phyloP scores from a whole-genome alignment of 2,329 filamentous ascomycete genomes.

The Byssochlamys sp. region DNA sequence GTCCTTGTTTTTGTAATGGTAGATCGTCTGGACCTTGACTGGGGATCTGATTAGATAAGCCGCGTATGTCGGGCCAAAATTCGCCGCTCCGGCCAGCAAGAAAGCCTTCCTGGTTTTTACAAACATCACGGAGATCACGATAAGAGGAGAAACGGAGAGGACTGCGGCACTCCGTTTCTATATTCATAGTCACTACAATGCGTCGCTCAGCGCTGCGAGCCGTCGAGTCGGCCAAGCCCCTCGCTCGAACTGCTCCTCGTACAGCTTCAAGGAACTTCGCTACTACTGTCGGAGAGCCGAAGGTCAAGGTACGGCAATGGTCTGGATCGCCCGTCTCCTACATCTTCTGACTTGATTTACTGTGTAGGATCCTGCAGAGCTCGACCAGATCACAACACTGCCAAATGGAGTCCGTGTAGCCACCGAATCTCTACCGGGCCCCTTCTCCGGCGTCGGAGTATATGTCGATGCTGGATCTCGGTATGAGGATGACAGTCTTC shows the following conservation, averaged over 20 bases:
- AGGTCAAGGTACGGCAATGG: slow-evolving; percentile 22
- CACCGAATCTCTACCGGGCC: slow-evolving; percentile 85
- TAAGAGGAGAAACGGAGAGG: neutral
- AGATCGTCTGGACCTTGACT: neutral
- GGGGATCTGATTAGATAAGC: neutral
- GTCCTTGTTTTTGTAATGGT: neutral
- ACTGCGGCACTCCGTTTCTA: neutral
- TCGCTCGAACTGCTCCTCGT: slow-evolving; percentile 22
- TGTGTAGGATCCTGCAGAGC: slow-evolving; percentile 66
- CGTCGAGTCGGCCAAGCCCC: slow-evolving; percentile 28
- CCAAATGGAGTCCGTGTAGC: slow-evolving; percentile 89
- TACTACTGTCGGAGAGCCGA: slow-evolving; percentile 20
- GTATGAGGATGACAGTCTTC: slow-evolving; percentile 76
- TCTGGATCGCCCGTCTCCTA: neutral
- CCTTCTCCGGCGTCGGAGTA: slow-evolving; percentile 88
- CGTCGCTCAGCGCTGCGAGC: slow-evolving; percentile 33
- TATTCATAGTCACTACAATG: slow-evolving; percentile 13
- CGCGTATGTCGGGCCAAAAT: neutral
- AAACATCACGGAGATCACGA: neutral
- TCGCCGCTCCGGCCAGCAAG: neutral
- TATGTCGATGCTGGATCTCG: slow-evolving; percentile 92
- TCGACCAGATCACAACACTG: slow-evolving; percentile 79
- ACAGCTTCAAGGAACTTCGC: slow-evolving; percentile 27
- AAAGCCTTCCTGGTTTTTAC: neutral
- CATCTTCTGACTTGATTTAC: neutral